Evolutionary conservation across 257 asterid species (phyloP), one percentile per base, ranked within the genome.

Genomic region (Solanum etuberosum): DNA sequence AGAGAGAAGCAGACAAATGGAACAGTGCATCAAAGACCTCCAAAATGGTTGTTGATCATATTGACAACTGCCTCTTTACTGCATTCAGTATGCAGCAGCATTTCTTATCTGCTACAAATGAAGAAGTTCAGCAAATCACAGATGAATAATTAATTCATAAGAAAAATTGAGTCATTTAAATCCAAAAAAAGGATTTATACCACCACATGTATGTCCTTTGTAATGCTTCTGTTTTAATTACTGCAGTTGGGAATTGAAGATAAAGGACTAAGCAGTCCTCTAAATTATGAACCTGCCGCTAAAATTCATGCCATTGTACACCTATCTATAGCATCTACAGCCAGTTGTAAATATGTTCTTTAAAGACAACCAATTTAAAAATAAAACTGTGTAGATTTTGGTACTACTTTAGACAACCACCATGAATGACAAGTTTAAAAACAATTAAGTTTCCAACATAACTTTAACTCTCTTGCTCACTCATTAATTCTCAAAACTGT

Each of bases 11-110:
- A 71, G 85, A 51, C 54, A 77, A 29, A 70, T 42, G 35, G 35
- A 87, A 78, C 54, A 57, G 85, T 32, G 21, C 61, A 54, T 76
- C 43, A 65, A 46, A 31, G 88, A 48, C 85, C 73, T 16, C 83
- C 73, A 78, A 59, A 48, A 38, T 85, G 73, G 40, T 87, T 89
- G 67, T 86, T 86, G 67, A 88, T 59, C 90, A 81, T 87, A 90
- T 37, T 11, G 35, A 86, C 71, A 11, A 67, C 68, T 51, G 80
- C 81, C 86, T 87, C 88, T 80, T 61, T 29, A 89, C 86, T 38
- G 42, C 72, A 81, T 71, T 81, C 77, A 76, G 31, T 71, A 40
- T 40, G 84, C 88, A 82, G 83, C 82, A 77, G 78, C 82, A 77
- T 48, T 83, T 12, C 82, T 85, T 83, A 83, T 81, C 91, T 89